These are phyloP conservation scores for Alternaria atra DNA, from an alignment of 2,329 filamentous ascomycete genomes.

Conservation along the genomic window DNA sequence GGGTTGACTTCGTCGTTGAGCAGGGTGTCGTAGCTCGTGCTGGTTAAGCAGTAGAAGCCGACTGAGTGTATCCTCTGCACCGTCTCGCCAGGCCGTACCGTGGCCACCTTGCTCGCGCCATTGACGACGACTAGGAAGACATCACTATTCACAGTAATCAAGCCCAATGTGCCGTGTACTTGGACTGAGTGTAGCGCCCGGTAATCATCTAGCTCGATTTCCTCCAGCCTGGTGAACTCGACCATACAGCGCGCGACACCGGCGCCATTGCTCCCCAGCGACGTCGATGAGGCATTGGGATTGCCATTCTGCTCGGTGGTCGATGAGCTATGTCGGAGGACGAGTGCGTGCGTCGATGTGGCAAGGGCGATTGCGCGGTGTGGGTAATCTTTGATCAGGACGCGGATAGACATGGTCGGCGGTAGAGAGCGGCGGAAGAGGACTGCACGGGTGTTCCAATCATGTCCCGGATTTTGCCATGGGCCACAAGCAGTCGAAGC, in stretches of 20 bases:
- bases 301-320: conserved; percentile 63
- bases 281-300: conserved; percentile 67
- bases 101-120: conserved; percentile 78
- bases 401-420: conserved; percentile 65
- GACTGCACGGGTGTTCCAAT: conserved; percentile 18
- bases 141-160: conserved; percentile 84
- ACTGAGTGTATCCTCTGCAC: conserved; percentile 87
- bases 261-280: conserved; percentile 52
- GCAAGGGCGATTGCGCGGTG: conserved; percentile 88
- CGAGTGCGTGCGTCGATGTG: conserved; percentile 79
- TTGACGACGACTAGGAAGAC: conserved; percentile 93
- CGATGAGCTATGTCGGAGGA: conserved; percentile 80
- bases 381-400: conserved; percentile 86
- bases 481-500: neutral
- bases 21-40: conserved; percentile 83
- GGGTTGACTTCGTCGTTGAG: conserved; percentile 66
- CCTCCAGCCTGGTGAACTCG: conserved; percentile 75
- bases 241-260: conserved; percentile 77
- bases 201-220: conserved; percentile 77
- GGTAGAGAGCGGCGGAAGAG: conserved; percentile 21
- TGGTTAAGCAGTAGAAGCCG: conserved; percentile 91
- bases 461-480: conserved; percentile 32
- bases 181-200: conserved; percentile 76
- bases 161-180: conserved; percentile 84
- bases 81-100: conserved; percentile 84